Evolutionary conservation across 2,329 filamentous ascomycete genomes (phyloP), one percentile per base, ranked within the genome.

Genomic region (Colletotrichum zoysiae): DNA sequence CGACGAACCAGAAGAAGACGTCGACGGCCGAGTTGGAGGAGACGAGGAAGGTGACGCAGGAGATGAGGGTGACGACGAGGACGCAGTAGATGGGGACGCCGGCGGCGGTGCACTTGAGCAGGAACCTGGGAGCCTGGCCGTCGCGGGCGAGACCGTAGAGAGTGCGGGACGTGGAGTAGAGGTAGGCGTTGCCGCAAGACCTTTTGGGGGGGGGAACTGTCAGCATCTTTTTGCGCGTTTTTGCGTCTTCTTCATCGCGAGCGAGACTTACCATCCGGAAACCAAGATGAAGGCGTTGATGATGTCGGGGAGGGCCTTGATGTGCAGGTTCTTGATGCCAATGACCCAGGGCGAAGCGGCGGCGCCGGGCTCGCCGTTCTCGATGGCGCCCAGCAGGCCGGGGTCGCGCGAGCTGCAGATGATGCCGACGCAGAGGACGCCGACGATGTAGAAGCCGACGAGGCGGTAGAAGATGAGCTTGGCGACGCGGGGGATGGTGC

Each of bases 381-480:
- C 78, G 75, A 90, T 89, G 1, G 89, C 89, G 23, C 82, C 84
- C 12, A 79, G 83, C 74, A 92, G 81, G 26, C 85, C 85, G 0
- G 83, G 77, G 74, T 91, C 88, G 64, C 90, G 84, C 76, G 89
- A 88, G 20, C 89, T 83, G 74, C 91, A 85, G 70, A 90, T 76
- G 70, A 90, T 88, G 8, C 88, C 88, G 23, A 90, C 85, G 50
- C 83, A 84, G 3, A 92, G 82, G 14, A 87, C 88, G 67, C 90
- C 87, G 70, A 94, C 84, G n/a, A 93, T 86, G 80, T 93, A 94
- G 81, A 94, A 93, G 1, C 86, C 81, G 0, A 90, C 91, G 42
- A 94, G 84, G 60, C 92, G 90, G 79, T 91, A 93, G 81, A 94
- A 93, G 44, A 93, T 90, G 57, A 90, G 89, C 74, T 92, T 93